Conservation (phyloP, 2,329 filamentous ascomycete genomes). For the Sporothrix luriei region DNA sequence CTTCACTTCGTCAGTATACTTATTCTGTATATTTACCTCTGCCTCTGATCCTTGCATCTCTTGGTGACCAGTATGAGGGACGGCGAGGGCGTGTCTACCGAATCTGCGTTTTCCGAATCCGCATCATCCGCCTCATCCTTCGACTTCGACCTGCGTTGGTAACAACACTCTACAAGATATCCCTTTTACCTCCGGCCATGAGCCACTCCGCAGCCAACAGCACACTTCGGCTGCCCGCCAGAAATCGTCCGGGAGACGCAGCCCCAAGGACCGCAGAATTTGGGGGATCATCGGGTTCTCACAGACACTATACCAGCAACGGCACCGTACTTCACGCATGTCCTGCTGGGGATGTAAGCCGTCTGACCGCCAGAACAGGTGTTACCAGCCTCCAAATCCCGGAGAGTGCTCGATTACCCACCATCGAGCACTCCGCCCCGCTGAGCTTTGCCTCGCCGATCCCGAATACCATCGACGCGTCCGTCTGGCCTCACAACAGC, state of each 20-base stretch:
- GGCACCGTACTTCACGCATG: neutral
- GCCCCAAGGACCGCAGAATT: neutral
- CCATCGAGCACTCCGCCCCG: neutral
- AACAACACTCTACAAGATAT: neutral
- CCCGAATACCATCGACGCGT: neutral
- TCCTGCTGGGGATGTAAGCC: neutral
- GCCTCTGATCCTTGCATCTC: neutral
- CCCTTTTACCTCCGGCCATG: neutral
- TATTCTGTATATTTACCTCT: conserved; percentile 13
- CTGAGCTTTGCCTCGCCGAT: neutral
- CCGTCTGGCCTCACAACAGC: neutral
- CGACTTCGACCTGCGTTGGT: neutral
- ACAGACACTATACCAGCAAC: neutral
- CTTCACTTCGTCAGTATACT: neutral
- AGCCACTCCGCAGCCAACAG: neutral
- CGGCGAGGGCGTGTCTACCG: neutral
- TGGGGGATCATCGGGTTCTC: neutral
- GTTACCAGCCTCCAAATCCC: neutral
- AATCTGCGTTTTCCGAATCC: neutral
- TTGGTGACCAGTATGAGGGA: conserved; percentile 1
- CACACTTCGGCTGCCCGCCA: neutral
- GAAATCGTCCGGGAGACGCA: neutral
- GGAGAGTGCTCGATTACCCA: neutral
- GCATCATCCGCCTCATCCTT: neutral
- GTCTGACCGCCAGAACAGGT: too few relatives aligned